Percentiles rank a stretch among this genome's conserved stretches.
These are phyloP conservation scores for Fusarium armeniacum DNA, from an alignment of 2,329 filamentous ascomycete species.

Conservation along the genomic window DNA sequence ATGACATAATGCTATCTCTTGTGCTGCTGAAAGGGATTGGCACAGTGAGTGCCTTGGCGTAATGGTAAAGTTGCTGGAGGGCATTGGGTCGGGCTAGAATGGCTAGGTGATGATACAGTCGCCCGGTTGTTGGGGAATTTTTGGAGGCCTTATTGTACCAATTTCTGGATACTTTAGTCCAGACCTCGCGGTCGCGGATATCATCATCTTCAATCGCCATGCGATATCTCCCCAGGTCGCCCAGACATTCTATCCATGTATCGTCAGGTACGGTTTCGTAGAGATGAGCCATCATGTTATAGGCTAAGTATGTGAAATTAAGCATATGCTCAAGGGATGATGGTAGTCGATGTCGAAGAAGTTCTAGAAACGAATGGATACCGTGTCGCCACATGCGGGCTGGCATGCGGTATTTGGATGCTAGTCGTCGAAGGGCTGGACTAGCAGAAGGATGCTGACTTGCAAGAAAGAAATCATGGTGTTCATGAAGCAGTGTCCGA, in stretches of 20 bases:
- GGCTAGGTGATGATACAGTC: constrained; percentile 90
- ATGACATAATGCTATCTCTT: constrained; percentile 72
- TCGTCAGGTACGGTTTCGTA: constrained; percentile 88
- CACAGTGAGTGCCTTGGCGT: constrained; percentile 78
- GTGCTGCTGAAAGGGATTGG: constrained; percentile 75
- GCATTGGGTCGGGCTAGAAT: constrained; percentile 79
- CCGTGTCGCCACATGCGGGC: constrained; percentile 94
- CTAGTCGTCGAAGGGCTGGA: constrained; percentile 74
- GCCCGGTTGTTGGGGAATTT: constrained; percentile 76
- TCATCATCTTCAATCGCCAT: constrained; percentile 94
- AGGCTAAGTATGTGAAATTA: constrained; percentile 87
- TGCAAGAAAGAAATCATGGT: constrained; percentile 88
- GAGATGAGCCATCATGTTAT: constrained; percentile 88
- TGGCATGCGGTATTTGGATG: constrained; percentile 89
- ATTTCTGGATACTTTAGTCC: constrained; percentile 81
- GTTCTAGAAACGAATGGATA: constrained; percentile 86
- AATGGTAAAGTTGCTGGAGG: constrained; percentile 76
- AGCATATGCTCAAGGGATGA: constrained; percentile 88
- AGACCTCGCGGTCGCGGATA: constrained; percentile 80
- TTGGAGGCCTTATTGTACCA: constrained; percentile 88
- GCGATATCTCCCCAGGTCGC: constrained; percentile 84
- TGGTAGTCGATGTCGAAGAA: constrained; percentile 80
- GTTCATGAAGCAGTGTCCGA: constrained; percentile 82
- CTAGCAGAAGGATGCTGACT: constrained; percentile 87
- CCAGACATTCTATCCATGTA: constrained; percentile 94